These are phyloP conservation scores for Tubosaeta sp. DNA, from an alignment of 768 basidiomycete species.

Conservation along the genomic window DNA sequence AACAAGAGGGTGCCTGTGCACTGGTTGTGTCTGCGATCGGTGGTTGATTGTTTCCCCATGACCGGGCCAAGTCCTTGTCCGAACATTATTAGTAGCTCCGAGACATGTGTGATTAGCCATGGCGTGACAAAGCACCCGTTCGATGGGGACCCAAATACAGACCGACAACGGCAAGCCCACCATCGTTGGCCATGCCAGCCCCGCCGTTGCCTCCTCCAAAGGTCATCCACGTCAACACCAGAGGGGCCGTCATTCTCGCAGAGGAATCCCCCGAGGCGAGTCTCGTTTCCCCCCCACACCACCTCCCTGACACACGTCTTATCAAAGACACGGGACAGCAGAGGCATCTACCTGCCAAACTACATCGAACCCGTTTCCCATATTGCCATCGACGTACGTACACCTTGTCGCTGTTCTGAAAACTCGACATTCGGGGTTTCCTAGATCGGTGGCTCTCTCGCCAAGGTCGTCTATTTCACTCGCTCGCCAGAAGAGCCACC, in stretches of 20 bases:
- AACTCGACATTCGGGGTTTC: slow-evolving; percentile 4
- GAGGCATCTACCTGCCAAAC: slow-evolving; percentile 96
- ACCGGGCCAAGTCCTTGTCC: not conserved
- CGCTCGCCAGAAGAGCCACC: slow-evolving; percentile 84
- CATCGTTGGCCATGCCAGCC: slow-evolving; percentile 36
- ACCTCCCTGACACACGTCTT: slow-evolving; percentile 14
- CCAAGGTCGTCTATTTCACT: slow-evolving; percentile 98
- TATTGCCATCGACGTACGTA: slow-evolving; percentile 92
- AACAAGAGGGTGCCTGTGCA: slow-evolving; percentile 80
- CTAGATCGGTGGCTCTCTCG: slow-evolving; percentile 94
- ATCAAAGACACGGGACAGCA: slow-evolving; percentile 79
- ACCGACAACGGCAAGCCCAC: slow-evolving; percentile 9
- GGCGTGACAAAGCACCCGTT: slow-evolving; percentile 15
- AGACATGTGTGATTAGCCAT: no score
- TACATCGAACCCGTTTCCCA: slow-evolving; percentile 97
- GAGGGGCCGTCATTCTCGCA: slow-evolving; percentile 87
- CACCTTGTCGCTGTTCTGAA: not conserved
- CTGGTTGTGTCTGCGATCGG: slow-evolving; percentile 90
- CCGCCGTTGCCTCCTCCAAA: slow-evolving; percentile 76
- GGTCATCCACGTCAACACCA: slow-evolving; percentile 92
- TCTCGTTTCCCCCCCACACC: slow-evolving; percentile 6
- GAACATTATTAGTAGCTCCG: no score
- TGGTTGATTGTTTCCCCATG: slow-evolving; percentile 37
- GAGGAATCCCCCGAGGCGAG: slow-evolving; percentile 93
- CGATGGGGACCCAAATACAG: slow-evolving; percentile 12